These are phyloP conservation scores for Fusarium secorum DNA, from an alignment of 2,329 filamentous ascomycete genomes.

Conservation along the genomic window DNA sequence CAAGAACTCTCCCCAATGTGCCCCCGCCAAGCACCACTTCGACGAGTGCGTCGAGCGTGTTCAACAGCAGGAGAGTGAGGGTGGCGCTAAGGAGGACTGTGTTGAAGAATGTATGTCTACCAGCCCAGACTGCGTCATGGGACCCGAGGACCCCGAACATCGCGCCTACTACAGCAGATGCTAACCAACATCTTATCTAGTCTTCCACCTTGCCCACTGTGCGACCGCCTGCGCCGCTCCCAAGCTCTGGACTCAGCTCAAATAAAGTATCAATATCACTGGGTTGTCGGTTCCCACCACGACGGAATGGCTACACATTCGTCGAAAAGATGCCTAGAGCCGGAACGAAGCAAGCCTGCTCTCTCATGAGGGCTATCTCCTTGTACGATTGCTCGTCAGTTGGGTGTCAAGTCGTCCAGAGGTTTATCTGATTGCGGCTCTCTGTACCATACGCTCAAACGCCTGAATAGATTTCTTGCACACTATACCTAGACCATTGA, in stretches of 20 bases:
- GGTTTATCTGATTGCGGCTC: constrained; percentile 32
- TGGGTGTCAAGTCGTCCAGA: constrained; percentile 29
- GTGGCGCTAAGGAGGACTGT: constrained; percentile 87
- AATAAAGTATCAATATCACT: constrained; percentile 65
- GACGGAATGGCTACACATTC: constrained; percentile 37
- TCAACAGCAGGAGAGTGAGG: constrained; percentile 67
- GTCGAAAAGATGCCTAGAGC: constrained; percentile 38
- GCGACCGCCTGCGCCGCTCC: constrained; percentile 91
- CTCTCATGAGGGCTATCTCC: constrained; percentile 16
- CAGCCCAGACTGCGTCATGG: constrained; percentile 13
- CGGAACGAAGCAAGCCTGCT: constrained; percentile 34
- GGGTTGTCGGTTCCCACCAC: constrained; percentile 28
- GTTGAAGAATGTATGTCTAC: constrained; percentile 89
- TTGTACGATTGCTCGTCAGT: constrained; percentile 41
- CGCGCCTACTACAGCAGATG: not conserved
- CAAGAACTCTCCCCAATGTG: constrained; percentile 84
- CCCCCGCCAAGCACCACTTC: constrained; percentile 94
- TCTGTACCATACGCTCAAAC: constrained; percentile 46
- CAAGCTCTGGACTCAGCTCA: constrained; percentile 92
- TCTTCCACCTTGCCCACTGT: constrained; percentile 99
- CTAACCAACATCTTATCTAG: constrained; percentile 61
- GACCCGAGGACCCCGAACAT: not conserved
- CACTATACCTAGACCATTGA: constrained; percentile 11
- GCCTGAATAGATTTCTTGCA: constrained; percentile 45
- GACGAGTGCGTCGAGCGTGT: constrained; percentile 98